A percentile compares a stretch with the other conserved stretches of the same genome.
These are phyloP conservation scores for Spinellus fusiger DNA, from an alignment of 192 early-diverging fungal genomes.

Conservation along the genomic window DNA sequence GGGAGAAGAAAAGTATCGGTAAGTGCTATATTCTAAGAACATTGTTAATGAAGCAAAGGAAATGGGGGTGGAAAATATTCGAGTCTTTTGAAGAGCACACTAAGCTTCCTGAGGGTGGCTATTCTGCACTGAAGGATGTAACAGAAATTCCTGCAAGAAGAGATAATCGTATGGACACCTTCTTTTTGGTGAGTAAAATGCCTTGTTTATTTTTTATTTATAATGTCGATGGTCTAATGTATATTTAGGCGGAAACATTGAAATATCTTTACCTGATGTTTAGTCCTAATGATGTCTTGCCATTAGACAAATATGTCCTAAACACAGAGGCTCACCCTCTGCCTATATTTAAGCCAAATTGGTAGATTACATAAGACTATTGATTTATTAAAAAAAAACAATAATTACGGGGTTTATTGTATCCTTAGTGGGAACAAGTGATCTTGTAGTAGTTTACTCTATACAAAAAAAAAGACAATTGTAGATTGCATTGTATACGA, in stretches of 20 bases:
- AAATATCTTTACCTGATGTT: conserved; percentile 68
- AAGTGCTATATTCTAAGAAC: conserved; percentile 19
- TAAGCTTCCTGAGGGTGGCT: conserved; percentile 58
- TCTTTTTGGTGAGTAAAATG: conserved; percentile 46
- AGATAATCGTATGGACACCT: conserved; percentile 78
- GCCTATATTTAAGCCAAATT: neutral
- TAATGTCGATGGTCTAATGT: neutral
- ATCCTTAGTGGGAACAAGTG: too few relatives aligned
- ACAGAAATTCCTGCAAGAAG: conserved; percentile 33
- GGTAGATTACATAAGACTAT: neutral
- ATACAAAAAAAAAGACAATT: too few relatives aligned
- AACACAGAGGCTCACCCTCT: conserved; percentile 68
- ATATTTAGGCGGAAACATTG: conserved; percentile 65
- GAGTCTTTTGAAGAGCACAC: conserved; percentile 74
- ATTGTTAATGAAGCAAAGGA: conserved; percentile 27
- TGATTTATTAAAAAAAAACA: neutral
- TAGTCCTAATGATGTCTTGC: conserved; percentile 42
- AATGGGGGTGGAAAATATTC: conserved; percentile 87
- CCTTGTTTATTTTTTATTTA: neutral
- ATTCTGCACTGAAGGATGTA: conserved; percentile 56
- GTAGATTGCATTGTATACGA: too few relatives aligned
- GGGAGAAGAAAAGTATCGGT: conserved; percentile 76
- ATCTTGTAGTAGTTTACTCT: too few relatives aligned
- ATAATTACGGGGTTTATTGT: neutral
- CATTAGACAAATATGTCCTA: conserved; percentile 57